Evolutionary conservation across 345 rosid species (phyloP).

Genomic region (Citropsis articulata): DNA sequence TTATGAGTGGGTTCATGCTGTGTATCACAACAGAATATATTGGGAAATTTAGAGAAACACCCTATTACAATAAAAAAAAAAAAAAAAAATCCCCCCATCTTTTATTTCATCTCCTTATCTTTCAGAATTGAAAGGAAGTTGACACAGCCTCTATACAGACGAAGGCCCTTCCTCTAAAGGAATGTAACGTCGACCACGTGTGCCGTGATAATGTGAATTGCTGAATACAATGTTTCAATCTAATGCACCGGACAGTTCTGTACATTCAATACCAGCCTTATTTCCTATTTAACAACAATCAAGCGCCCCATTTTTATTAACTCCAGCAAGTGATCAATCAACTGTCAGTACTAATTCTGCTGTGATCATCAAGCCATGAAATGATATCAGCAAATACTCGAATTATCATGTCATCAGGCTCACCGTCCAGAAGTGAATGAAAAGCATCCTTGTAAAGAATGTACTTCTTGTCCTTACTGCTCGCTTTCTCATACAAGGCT

Average conservation of each 20-base stretch:
- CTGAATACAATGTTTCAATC: neutral
- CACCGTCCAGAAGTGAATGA: constrained; percentile 87
- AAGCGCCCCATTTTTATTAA: neutral
- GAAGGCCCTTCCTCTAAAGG: neutral
- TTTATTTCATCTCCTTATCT: neutral
- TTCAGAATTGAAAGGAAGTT: neutral
- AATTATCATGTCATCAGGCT: constrained; percentile 73
- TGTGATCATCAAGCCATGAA: constrained; percentile 74
- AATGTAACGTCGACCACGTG: neutral
- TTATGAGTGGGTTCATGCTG: too few relatives aligned
- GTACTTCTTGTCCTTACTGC: constrained; percentile 70
- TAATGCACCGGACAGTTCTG: neutral
- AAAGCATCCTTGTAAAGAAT: constrained; percentile 58
- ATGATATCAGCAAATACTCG: constrained; percentile 66
- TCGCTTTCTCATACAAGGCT: constrained; percentile 74
- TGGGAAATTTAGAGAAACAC: too few relatives aligned
- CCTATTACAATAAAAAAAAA: neutral
- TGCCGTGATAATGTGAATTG: neutral
- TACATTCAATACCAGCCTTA: neutral
- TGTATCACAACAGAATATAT: too few relatives aligned
- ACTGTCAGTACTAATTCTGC: constrained; percentile 7
- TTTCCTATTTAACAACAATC: neutral
- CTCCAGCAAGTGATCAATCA: neutral
- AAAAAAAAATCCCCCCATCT: neutral
- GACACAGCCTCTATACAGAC: neutral